Conservation (phyloP, 2,329 filamentous ascomycete species). For the Trichoderma sp. region DNA sequence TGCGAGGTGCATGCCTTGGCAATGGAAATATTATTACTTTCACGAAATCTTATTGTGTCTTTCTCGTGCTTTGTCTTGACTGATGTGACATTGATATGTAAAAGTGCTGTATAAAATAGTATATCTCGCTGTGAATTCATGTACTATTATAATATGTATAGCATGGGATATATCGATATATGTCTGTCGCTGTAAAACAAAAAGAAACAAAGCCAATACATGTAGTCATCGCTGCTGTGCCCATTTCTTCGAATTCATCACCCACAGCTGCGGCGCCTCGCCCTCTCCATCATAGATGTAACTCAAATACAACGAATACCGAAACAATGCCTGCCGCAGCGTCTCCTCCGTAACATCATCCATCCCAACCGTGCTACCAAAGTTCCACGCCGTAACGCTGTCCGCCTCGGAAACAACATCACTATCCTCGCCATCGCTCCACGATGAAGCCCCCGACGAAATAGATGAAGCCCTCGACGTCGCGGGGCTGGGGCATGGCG, state of each 20-base stretch:
- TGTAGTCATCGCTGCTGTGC: neutral
- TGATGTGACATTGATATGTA: neutral
- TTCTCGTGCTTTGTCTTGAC: neutral
- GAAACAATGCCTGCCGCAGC: slow-evolving; percentile 32
- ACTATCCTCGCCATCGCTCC: slow-evolving; percentile 19
- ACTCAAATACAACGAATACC: slow-evolving; percentile 38
- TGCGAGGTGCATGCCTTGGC: slow-evolving; percentile 2
- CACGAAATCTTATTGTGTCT: neutral
- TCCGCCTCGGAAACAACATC: slow-evolving; percentile 7
- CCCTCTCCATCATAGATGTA: slow-evolving; percentile 30
- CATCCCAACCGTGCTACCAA: slow-evolving; percentile 24
- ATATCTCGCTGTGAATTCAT: no score
- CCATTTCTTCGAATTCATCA: slow-evolving; percentile 29
- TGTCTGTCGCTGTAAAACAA: neutral
- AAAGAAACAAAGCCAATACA: no score
- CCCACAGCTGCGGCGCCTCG: slow-evolving; percentile 34
- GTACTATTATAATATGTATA: neutral
- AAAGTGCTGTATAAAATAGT: no score
- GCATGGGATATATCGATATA: neutral
- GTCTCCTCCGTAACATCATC: slow-evolving; percentile 27
- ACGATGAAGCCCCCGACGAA: neutral
- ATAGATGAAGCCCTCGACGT: neutral
- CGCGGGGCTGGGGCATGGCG: slow-evolving; percentile 23
- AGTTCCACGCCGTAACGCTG: slow-evolving; percentile 22
- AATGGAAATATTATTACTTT: slow-evolving; percentile 8